These are phyloP conservation scores for Kwoniella shivajii DNA, from an alignment of 1,284 basidiomycete genomes.

Conservation along the genomic window DNA sequence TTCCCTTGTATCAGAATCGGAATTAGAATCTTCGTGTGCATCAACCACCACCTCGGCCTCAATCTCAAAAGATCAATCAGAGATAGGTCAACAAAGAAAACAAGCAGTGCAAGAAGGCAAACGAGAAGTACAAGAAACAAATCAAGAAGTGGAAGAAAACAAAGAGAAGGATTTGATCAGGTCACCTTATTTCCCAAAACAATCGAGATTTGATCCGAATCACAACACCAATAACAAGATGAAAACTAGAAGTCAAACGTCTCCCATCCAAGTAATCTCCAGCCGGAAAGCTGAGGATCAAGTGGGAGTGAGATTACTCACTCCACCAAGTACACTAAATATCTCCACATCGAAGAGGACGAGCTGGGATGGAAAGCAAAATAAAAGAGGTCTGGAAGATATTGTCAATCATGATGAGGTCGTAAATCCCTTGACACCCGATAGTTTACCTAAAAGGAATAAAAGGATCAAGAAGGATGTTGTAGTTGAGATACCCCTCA, in stretches of 20 bases:
- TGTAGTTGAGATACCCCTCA: slow-evolving; percentile 9
- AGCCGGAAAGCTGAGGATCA: background rate
- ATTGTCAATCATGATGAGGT: slow-evolving; percentile 4
- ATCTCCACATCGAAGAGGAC: background rate
- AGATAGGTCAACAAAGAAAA: too few relatives aligned
- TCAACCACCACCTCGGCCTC: too few relatives aligned
- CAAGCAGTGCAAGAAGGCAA: too few relatives aligned
- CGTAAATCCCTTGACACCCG: slow-evolving; percentile 2
- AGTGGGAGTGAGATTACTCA: background rate
- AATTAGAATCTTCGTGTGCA: too few relatives aligned
- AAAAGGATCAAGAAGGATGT: background rate
- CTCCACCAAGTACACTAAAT: background rate
- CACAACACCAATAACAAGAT: background rate
- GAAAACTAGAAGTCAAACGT: slow-evolving; percentile 1
- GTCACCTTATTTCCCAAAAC: background rate
- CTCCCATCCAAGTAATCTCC: slow-evolving; percentile 13
- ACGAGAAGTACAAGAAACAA: background rate
- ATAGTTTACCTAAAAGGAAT: slow-evolving; percentile 3
- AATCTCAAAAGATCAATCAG: too few relatives aligned
- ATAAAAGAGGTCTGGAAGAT: slow-evolving; percentile 63
- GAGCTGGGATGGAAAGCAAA: background rate
- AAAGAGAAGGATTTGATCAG: background rate
- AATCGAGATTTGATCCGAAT: too few relatives aligned
- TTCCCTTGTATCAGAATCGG: too few relatives aligned
- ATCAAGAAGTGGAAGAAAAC: background rate